Evolutionary conservation across 306 rosid species (phyloP), one percentile per base, ranked within the genome.

Genomic region (Dalbergia oliveri): DNA sequence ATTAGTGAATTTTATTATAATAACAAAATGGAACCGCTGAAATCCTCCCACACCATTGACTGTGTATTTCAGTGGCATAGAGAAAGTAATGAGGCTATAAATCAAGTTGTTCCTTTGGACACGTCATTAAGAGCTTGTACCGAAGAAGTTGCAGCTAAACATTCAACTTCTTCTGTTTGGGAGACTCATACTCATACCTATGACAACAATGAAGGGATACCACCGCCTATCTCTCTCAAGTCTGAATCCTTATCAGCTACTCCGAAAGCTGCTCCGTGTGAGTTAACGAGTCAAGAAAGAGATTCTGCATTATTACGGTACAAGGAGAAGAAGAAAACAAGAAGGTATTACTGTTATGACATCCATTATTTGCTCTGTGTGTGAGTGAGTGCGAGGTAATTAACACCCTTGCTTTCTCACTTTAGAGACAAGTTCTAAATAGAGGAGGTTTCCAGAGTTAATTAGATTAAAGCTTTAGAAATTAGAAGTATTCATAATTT

Each of bases 321-420:
- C 88, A 94, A 94, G 88, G 93, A 90, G 88, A 94, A 94, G 89
- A 94, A 85, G 88, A 92, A 88, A 88, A 87, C 96, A 34, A 90
- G 98, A 84, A 94, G 98, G 98, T 94, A 89, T 65, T 12, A 19
- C 88, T 90, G 84, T 57, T 19, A 13, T 72, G 31, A 1, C 54
- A 49, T 65, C 71, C 71, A 37, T 81, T 81, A 21, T 21, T 21
- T 21, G 23, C 23, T 21, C 23, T 21, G 1, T 21, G 23, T 21
- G 23, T 21, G 23, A 21, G 23, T 21, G 23, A 21, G 23, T 21
- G 23, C 23, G 23, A 21, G 23, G 23, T 21, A 5, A 71, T 47
- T 49, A 26, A 26, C 31, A 26, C 31, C 31, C 31, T 26, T 26
- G 1, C 31, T 26, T 26, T 26, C 31, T 26, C 31, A 26, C 31